These are phyloP conservation scores for Candida pseudoviswanathii DNA, from an alignment of 1,139 yeast species.

Conservation along the genomic window DNA sequence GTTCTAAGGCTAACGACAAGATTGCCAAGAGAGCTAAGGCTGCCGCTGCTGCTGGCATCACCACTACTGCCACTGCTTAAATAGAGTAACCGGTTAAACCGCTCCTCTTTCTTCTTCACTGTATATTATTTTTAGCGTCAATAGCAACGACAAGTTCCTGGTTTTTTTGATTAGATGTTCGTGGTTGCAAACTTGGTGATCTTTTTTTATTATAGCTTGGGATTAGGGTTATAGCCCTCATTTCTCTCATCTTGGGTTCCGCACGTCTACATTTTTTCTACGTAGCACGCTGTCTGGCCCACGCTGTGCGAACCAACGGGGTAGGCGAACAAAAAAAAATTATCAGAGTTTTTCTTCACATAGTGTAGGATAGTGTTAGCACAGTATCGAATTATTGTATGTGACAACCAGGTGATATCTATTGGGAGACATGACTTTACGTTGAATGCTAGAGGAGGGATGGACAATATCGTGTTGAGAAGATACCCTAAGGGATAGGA, in stretches of 20 bases:
- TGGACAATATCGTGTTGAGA: background rate
- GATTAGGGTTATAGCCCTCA: conserved; percentile 9
- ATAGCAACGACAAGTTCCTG: background rate
- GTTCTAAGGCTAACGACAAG: conserved; percentile 87
- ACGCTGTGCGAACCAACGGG: background rate
- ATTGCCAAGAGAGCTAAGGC: conserved; percentile 48
- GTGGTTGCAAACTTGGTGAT: background rate
- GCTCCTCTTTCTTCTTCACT: background rate
- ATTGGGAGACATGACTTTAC: background rate
- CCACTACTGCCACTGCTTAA: conserved; percentile 86
- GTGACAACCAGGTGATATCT: conserved; percentile 1
- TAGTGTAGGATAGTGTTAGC: background rate
- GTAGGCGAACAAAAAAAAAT: conserved; percentile 1
- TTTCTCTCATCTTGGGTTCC: background rate
- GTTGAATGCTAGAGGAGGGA: background rate
- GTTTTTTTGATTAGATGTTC: no score
- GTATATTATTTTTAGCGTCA: background rate
- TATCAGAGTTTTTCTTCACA: conserved; percentile 1
- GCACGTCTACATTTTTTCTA: background rate
- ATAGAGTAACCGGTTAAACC: conserved; percentile 1
- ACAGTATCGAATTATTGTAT: conserved; percentile 8
- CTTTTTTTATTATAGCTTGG: background rate
- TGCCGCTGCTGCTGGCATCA: conserved; percentile 60
- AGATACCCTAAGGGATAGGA: background rate
- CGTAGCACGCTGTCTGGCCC: background rate